A percentile compares a stretch with the other conserved stretches of the same genome.
phyloP scores from a whole-genome alignment of 306 rosid species.

The Lagenaria siceraria region DNA sequence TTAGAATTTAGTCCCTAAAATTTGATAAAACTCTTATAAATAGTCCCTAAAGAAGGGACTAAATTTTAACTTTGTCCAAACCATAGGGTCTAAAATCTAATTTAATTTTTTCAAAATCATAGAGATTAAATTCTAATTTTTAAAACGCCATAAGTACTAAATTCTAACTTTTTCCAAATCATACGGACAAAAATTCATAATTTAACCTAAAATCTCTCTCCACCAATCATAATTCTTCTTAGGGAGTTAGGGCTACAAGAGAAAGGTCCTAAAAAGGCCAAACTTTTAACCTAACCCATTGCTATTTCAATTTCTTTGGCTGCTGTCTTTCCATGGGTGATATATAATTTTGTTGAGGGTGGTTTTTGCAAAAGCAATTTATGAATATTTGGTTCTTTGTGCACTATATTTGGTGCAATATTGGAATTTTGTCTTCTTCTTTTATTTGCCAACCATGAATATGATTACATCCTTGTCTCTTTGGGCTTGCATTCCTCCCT shows the following conservation, averaged over 20 bases:
- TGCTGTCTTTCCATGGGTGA: background rate
- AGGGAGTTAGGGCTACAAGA: background rate
- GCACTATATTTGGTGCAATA: background rate
- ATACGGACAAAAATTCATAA: no score
- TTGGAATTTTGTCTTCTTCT: background rate
- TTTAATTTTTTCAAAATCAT: no score
- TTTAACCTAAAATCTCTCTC: background rate
- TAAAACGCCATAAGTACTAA: no score
- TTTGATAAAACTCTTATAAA: no score
- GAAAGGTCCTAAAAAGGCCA: background rate
- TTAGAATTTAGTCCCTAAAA: no score
- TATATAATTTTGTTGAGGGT: background rate
- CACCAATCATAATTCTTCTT: background rate
- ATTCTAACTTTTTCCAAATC: no score
- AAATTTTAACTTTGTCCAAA: no score
- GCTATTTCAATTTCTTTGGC: background rate
- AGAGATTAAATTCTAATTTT: no score
- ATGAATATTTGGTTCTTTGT: background rate
- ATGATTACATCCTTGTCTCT: background rate
- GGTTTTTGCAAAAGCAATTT: background rate
- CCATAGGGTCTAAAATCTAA: no score
- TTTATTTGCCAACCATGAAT: background rate
- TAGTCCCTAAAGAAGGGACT: no score
- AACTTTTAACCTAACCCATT: background rate
- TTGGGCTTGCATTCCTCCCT: background rate